Percentiles rank a stretch among this genome's conserved stretches.
phyloP scores from a whole-genome alignment of 257 asterid genomes.

The Fraxinus quadrangulata region DNA sequence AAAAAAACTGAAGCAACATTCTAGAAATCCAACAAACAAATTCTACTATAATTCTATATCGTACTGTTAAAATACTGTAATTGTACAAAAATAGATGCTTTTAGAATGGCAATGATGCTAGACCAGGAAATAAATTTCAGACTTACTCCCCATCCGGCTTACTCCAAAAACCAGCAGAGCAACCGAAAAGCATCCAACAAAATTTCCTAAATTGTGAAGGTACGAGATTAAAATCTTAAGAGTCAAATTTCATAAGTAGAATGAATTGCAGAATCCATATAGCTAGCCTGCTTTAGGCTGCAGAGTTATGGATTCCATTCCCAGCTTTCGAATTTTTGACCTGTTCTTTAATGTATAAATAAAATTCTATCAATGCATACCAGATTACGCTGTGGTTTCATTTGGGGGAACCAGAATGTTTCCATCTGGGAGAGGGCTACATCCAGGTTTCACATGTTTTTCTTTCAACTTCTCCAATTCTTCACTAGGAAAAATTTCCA shows the following conservation, averaged over 20 bases:
- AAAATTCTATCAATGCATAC: conserved; percentile 20
- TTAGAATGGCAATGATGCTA: not conserved
- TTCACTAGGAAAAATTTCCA: conserved; percentile 62
- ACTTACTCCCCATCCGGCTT: not conserved
- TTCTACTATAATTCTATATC: not conserved
- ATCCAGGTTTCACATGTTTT: conserved; percentile 44
- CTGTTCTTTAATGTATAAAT: not conserved
- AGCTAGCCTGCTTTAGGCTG: not conserved
- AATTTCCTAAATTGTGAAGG: not conserved
- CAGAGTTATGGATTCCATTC: not conserved
- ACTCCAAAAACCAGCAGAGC: not conserved
- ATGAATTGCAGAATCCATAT: not conserved
- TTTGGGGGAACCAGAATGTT: conserved; percentile 58
- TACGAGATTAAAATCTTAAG: not conserved
- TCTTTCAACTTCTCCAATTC: conserved; percentile 65
- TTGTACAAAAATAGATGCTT: not conserved
- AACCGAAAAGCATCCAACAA: not conserved
- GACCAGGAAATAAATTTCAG: not conserved
- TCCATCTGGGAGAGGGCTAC: conserved; percentile 56
- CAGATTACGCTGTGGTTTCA: conserved; percentile 54
- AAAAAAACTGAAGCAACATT: not conserved
- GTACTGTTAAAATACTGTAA: too few species aligned
- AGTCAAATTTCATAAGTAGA: not conserved
- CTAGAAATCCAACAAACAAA: not conserved
- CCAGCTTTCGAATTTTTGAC: conserved; percentile 3